Evolutionary conservation across 2,329 filamentous ascomycete genomes (phyloP).

Genomic region (Cordyceps javanica): DNA sequence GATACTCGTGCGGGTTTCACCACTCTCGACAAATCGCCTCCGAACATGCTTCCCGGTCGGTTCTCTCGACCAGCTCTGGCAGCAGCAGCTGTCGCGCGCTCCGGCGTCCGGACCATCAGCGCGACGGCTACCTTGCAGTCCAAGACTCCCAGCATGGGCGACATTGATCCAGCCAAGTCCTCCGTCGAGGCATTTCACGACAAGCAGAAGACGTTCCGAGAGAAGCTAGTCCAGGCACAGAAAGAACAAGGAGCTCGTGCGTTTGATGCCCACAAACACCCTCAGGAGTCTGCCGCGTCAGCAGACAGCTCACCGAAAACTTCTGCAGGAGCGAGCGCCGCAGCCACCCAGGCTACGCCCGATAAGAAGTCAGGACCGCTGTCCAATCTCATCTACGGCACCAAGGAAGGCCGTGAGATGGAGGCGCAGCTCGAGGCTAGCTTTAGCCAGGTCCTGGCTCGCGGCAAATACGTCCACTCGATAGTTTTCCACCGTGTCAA

Average conservation of each 20-base stretch:
- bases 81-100: constrained; percentile 38
- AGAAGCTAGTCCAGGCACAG: constrained; percentile 69
- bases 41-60: constrained; percentile 46
- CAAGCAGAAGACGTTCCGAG: constrained; percentile 81
- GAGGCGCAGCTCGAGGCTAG: constrained; percentile 94
- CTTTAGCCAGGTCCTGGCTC: constrained; percentile 89
- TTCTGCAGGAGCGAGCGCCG: constrained; percentile 39
- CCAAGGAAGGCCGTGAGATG: constrained; percentile 87
- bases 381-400: constrained; percentile 91
- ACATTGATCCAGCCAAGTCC: constrained; percentile 63
- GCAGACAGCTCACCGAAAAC: constrained; percentile 31
- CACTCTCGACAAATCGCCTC: constrained; percentile 13
- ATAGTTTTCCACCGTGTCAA: constrained; percentile 96
- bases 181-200: constrained; percentile 70
- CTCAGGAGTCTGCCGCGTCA: constrained; percentile 33
- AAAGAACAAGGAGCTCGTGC: constrained; percentile 83
- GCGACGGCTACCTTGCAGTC: constrained; percentile 38
- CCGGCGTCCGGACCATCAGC: constrained; percentile 50
- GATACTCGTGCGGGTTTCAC: background rate
- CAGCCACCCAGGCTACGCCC: constrained; percentile 44
- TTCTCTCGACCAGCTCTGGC: constrained; percentile 38
- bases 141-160: constrained; percentile 71
- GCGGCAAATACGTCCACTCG: constrained; percentile 97
- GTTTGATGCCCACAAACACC: constrained; percentile 36
- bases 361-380: constrained; percentile 67